phyloP scores from a whole-genome alignment of 2,329 filamentous ascomycete species.

The Herpomyces periplanetae region DNA sequence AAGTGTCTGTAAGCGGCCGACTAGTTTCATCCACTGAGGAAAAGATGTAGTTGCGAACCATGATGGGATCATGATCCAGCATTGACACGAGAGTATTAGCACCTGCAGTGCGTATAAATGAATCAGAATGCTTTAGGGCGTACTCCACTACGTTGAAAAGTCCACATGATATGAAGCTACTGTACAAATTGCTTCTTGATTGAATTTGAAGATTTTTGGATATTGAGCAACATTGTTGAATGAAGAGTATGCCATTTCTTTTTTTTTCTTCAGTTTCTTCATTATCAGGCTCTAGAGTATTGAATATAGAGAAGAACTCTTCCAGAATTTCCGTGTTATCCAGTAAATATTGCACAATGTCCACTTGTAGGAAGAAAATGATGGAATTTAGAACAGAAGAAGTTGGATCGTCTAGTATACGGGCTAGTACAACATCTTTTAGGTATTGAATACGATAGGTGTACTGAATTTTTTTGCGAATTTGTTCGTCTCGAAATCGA shows the following conservation, averaged over 20 bases:
- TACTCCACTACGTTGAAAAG: conserved; percentile 67
- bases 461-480: conserved; percentile 68
- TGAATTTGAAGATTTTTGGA: conserved; percentile 73
- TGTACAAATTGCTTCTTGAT: conserved; percentile 39
- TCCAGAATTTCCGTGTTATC: conserved; percentile 33
- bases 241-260: conserved; percentile 78
- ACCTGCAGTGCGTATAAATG: conserved; percentile 51
- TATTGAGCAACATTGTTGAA: conserved; percentile 76
- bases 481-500: conserved; percentile 38
- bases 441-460: conserved; percentile 85
- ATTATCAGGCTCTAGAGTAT: conserved; percentile 17
- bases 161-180: conserved; percentile 57
- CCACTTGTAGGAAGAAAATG: conserved; percentile 96
- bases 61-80: conserved; percentile 74
- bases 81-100: conserved; percentile 74
- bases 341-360: conserved; percentile 84
- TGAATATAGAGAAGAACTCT: conserved; percentile 60
- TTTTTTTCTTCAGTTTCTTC: too few relatives aligned
- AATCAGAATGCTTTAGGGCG: conserved; percentile 46
- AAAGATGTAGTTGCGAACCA: conserved; percentile 76
- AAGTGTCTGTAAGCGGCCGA: conserved; percentile 46
- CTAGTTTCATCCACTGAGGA: conserved; percentile 61
- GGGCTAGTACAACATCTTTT: conserved; percentile 85
- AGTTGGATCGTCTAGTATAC: conserved; percentile 83
- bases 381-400: conserved; percentile 89